Percentiles rank a stretch among this genome's conserved stretches.
phyloP scores from a whole-genome alignment of 2,329 filamentous ascomycete genomes.

The Calonectria hawksworthii region DNA sequence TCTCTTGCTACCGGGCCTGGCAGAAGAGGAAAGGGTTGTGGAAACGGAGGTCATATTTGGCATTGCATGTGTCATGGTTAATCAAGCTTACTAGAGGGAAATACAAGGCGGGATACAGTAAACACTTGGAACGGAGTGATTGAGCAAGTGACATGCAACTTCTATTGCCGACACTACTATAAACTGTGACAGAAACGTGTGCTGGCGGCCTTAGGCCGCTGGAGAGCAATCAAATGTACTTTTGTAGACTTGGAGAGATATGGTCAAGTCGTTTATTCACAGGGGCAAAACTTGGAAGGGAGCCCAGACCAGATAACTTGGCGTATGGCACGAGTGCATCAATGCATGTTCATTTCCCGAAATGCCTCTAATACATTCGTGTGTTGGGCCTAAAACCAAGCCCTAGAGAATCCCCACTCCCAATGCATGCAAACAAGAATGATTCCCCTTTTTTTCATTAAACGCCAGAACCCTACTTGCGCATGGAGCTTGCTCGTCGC shows the following conservation, averaged over 20 bases:
- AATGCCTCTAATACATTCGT: constrained; percentile 57
- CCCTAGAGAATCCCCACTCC: constrained; percentile 55
- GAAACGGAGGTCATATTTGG: constrained; percentile 28
- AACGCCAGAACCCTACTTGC: constrained; percentile 75
- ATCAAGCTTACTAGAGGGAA: constrained; percentile 25
- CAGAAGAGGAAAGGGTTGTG: constrained; percentile 18
- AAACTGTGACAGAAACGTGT: background rate
- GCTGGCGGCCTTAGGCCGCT: background rate
- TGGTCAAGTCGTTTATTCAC: constrained; percentile 11
- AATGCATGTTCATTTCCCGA: constrained; percentile 52
- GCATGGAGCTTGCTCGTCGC: constrained; percentile 96
- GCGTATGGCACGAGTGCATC: constrained; percentile 45
- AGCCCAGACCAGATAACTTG: constrained; percentile 23
- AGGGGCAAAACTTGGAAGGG: background rate
- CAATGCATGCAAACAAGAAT: constrained; percentile 59
- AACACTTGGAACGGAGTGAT: background rate
- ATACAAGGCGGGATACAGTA: constrained; percentile 15
- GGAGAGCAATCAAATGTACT: background rate
- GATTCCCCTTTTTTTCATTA: constrained; percentile 52
- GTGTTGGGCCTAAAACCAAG: constrained; percentile 47
- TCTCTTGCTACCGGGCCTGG: constrained; percentile 34
- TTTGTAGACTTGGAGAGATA: background rate
- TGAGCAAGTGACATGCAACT: background rate
- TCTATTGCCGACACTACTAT: background rate
- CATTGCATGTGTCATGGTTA: constrained; percentile 37